A percentile compares a stretch with the other conserved stretches of the same genome.
These are phyloP conservation scores for Dissophora globulifera DNA, from an alignment of 192 early-diverging fungal species.

Conservation along the genomic window DNA sequence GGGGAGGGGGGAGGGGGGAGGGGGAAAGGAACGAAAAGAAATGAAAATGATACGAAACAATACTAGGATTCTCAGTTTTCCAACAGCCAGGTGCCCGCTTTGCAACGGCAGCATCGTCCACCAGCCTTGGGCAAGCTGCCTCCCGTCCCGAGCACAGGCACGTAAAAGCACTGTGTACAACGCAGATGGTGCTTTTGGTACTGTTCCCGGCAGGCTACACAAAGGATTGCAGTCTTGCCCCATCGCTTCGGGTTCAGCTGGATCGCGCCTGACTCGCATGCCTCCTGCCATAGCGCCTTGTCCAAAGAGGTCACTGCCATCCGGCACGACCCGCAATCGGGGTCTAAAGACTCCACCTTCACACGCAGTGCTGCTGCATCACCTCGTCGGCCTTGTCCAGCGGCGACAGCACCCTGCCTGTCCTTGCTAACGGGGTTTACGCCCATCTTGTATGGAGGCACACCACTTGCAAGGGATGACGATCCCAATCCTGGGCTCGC, in stretches of 20 bases:
- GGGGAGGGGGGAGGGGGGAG: too few relatives aligned
- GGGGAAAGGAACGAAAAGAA: not conserved
- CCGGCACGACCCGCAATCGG: slow-evolving; percentile 29
- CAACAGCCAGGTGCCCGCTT: slow-evolving; percentile 34
- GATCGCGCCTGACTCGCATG: slow-evolving; percentile 9
- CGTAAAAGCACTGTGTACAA: slow-evolving; percentile 39
- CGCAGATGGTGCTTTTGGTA: slow-evolving; percentile 29
- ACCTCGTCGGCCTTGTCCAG: too few relatives aligned
- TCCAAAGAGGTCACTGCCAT: slow-evolving; percentile 4
- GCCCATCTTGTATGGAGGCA: too few relatives aligned
- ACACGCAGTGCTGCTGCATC: too few relatives aligned
- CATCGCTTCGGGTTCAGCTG: slow-evolving; percentile 31
- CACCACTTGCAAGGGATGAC: too few relatives aligned
- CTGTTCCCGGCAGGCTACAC: slow-evolving; percentile 12
- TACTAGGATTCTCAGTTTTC: not conserved
- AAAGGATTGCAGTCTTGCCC: slow-evolving; percentile 21
- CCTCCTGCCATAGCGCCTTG: slow-evolving; percentile 14
- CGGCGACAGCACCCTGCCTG: too few relatives aligned
- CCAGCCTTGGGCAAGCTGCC: slow-evolving; percentile 7
- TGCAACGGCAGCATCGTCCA: slow-evolving; percentile 29
- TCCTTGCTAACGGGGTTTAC: too few relatives aligned
- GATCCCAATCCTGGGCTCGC: not conserved
- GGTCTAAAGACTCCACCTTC: not conserved
- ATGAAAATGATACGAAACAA: not conserved
- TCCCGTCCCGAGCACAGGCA: slow-evolving; percentile 3